Conservation (phyloP, 345 rosid species). For the Raphanus raphanistrum region DNA sequence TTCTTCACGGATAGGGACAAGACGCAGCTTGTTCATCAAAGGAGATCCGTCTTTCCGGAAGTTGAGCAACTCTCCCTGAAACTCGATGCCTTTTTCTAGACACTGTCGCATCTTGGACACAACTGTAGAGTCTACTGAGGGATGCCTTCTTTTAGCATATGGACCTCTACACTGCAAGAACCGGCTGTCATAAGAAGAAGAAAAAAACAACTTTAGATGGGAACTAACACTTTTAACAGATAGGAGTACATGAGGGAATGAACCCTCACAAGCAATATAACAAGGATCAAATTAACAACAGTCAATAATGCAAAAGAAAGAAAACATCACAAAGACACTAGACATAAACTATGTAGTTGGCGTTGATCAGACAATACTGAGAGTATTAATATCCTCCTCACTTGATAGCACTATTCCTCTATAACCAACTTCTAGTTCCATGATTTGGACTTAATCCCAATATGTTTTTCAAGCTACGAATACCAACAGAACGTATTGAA, state of each 20-base stretch:
- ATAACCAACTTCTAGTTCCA: background rate
- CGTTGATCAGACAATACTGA: background rate
- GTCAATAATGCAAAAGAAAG: background rate
- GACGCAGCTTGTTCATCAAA: slow-evolving; percentile 72
- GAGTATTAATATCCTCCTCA: background rate
- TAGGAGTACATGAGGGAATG: background rate
- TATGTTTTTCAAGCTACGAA: background rate
- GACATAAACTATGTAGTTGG: background rate
- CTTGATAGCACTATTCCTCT: background rate
- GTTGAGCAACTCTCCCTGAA: slow-evolving; percentile 86
- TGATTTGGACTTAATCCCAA: background rate
- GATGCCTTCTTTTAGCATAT: slow-evolving; percentile 86
- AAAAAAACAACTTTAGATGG: background rate
- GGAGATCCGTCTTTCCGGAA: slow-evolving; percentile 91
- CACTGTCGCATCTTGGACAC: slow-evolving; percentile 76
- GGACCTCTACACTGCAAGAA: slow-evolving; percentile 95
- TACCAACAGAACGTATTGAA: background rate
- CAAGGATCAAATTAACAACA: background rate
- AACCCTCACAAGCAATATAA: background rate
- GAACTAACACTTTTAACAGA: background rate
- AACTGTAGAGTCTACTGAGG: slow-evolving; percentile 69
- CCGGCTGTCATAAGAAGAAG: slow-evolving; percentile 55
- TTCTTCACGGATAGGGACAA: slow-evolving; percentile 85
- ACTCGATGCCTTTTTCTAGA: slow-evolving; percentile 79
- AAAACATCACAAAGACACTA: background rate